Conservation (phyloP, 345 rosid species). For the Rhodamnia argentea region DNA sequence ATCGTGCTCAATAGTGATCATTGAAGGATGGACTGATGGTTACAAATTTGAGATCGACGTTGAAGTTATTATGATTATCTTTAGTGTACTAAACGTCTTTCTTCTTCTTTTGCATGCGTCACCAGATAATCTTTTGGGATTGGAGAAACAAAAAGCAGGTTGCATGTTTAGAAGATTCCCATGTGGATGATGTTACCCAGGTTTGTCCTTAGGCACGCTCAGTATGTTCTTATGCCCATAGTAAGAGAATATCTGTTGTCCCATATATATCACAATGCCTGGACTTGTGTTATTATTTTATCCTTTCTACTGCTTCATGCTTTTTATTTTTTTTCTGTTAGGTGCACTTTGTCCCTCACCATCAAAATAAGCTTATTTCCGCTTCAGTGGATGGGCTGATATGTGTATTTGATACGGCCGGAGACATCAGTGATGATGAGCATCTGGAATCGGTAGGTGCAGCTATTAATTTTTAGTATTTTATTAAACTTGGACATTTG, state of each 20-base stretch:
- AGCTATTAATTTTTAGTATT: neutral
- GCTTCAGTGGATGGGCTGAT: constrained; percentile 92
- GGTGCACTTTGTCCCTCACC: constrained; percentile 69
- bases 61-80: neutral
- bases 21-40: neutral
- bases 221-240: neutral
- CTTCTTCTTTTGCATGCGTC: neutral
- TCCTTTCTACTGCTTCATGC: neutral
- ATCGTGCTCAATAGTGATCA: neutral
- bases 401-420: constrained; percentile 66
- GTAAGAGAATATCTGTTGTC: neutral
- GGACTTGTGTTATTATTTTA: neutral
- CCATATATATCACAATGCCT: neutral
- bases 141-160: constrained; percentile 92
- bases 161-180: constrained; percentile 88
- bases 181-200: constrained; percentile 89
- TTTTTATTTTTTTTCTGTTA: neutral
- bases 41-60: neutral
- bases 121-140: constrained; percentile 78
- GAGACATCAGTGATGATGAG: constrained; percentile 82
- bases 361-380: constrained; percentile 64
- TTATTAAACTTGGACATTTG: neutral
- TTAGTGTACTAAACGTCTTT: neutral
- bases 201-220: constrained; percentile 12
- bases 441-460: constrained; percentile 79